Evolutionary conservation across 108 stramenopile genomes (phyloP), one percentile per base, ranked within the genome.

Genomic region (Discostella pseudostelligera): DNA sequence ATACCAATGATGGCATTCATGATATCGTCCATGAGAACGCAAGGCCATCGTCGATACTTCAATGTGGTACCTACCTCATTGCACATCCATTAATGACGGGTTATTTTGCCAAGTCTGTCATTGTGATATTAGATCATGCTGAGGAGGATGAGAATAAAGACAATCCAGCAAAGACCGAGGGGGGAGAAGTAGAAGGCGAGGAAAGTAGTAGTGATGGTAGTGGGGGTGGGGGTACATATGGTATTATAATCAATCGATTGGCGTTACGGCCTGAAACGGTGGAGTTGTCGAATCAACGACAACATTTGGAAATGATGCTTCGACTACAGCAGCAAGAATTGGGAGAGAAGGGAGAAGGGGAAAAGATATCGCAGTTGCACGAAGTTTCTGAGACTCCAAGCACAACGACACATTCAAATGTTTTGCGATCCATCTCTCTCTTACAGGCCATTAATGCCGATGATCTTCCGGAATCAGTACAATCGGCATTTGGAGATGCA

Each of bases 161-260:
- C 37, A 40, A 64, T 4, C 32, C 32, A 32, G 13, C 48, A 71
- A 39, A 45, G 43, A 19, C 22, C 14, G 20, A 42, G n/a, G 19
- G 46, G n/a, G 55, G 56, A 46, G 60, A 58, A 49, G 55, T 17
- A 17, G 56, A 40, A 66, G 6, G 39, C 29, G 20, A 49, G 9
- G 21, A 16, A 3, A 25, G 19, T 26, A 51, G 46, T 40, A 19
- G 39, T 13, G 40, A 36, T 10, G 24, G 36, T 11, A 32, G 39
- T 63, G 9, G 69, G 21, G 28, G 42, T 24, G 80, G 79, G 37
- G 87, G 85, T 12, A 93, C 92, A 4, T 93, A 93, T 72, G 92
- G 92, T 28, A 49, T 93, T 16, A 75, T 93, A 32, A 72, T 93
- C 44, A 93, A 93, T 81, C 78, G 87, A 43, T 46, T 85, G 8